These are phyloP conservation scores for Penicillium cinerascens DNA, from an alignment of 495 filamentous ascomycete genomes.

Conservation along the genomic window DNA sequence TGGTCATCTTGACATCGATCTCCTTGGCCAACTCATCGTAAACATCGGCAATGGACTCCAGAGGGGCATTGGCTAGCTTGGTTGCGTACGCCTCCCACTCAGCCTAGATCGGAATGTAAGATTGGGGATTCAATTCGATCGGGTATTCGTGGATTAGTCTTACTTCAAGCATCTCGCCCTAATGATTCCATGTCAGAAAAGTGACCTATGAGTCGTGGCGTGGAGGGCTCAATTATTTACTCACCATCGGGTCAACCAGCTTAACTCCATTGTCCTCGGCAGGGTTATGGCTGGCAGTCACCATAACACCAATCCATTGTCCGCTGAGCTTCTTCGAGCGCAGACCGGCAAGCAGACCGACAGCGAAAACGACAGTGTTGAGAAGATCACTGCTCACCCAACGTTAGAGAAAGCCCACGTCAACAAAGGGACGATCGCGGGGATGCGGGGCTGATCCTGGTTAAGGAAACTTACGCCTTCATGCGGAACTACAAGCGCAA, in stretches of 20 bases:
- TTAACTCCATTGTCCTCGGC: slow-evolving; percentile 98
- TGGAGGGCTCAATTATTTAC: slow-evolving; percentile 16
- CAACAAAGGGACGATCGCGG: slow-evolving; percentile 35
- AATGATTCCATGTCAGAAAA: slow-evolving; percentile 3
- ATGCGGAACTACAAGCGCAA: slow-evolving; percentile 61
- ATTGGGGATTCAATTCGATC: neutral
- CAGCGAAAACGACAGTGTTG: slow-evolving; percentile 86
- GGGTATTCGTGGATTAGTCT: slow-evolving; percentile 6
- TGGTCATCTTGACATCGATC: slow-evolving; percentile 68
- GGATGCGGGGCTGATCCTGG: slow-evolving; percentile 37
- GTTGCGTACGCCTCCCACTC: slow-evolving; percentile 92
- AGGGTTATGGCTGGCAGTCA: slow-evolving; percentile 97
- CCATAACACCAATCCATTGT: slow-evolving; percentile 95
- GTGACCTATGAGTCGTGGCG: neutral
- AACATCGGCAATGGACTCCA: slow-evolving; percentile 67
- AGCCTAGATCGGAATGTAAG: slow-evolving; percentile 34
- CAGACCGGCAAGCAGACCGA: slow-evolving; percentile 84
- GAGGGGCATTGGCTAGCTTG: slow-evolving; percentile 74
- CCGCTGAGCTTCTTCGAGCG: slow-evolving; percentile 84
- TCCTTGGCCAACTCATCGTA: slow-evolving; percentile 70
- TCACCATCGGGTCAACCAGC: slow-evolving; percentile 89
- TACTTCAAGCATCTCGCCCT: slow-evolving; percentile 95
- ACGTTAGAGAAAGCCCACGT: slow-evolving; percentile 26
- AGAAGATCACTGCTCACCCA: slow-evolving; percentile 49
- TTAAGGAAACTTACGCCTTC: slow-evolving; percentile 61